Conservation (phyloP, 2,329 filamentous ascomycete genomes). For the Cryphonectria parasitica region DNA sequence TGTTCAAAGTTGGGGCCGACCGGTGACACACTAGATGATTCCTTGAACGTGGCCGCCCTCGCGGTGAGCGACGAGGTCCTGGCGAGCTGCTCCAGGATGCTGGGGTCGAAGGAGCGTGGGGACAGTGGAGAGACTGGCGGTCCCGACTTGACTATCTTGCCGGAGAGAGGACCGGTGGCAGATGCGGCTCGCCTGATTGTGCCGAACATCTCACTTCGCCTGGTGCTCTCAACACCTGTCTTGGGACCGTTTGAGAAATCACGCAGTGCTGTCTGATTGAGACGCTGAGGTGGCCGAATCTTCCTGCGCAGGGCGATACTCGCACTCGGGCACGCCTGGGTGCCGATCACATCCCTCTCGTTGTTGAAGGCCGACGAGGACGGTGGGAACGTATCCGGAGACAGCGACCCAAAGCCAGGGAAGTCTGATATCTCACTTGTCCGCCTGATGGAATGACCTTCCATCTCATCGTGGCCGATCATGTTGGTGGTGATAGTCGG, state of each 20-base stretch:
- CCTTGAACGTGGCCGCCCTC: constrained; percentile 21
- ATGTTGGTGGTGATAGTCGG: constrained; percentile 26
- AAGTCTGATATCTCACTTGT: constrained; percentile 26
- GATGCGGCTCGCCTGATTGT: constrained; percentile 61
- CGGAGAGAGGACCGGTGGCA: constrained; percentile 47
- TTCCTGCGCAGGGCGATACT: constrained; percentile 60
- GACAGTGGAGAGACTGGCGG: constrained; percentile 44
- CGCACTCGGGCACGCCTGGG: constrained; percentile 53
- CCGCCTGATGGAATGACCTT: constrained; percentile 28
- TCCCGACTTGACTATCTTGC: constrained; percentile 47
- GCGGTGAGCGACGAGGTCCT: constrained; percentile 18
- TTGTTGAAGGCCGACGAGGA: constrained; percentile 35
- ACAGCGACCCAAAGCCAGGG: constrained; percentile 34
- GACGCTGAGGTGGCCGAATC: constrained; percentile 51
- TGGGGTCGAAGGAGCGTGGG: constrained; percentile 49
- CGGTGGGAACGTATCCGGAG: constrained; percentile 38
- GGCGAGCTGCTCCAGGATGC: constrained; percentile 31
- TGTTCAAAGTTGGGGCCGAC: constrained; percentile 23
- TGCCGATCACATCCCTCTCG: constrained; percentile 45
- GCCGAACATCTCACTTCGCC: constrained; percentile 49
- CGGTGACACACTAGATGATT: constrained; percentile 19
- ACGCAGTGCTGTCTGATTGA: constrained; percentile 51
- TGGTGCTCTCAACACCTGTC: constrained; percentile 52
- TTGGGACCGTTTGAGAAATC: constrained; percentile 51
- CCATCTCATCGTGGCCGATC: constrained; percentile 23